Base-by-base conservation (phyloP, 1,284 basidiomycete species). In the Microbotryum intermedium region DNA sequence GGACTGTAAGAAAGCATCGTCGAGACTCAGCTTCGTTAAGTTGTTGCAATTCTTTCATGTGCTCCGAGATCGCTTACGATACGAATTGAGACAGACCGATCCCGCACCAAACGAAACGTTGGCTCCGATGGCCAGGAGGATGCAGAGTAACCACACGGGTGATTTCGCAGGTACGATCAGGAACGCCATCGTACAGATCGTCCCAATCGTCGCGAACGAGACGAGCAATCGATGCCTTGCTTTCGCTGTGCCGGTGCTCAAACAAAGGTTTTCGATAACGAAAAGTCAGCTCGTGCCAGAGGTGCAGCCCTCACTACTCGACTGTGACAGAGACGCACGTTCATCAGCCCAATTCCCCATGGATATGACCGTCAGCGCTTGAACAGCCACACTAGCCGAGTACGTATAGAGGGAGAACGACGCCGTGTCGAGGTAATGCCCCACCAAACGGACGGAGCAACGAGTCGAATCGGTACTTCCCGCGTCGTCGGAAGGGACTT, bases 331-430 rank as follows among this genome's bases (percentile, higher is more conserved):
- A n/a, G 7, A 53, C 53, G 2, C 21, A 91, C 90, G 83, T 66
- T 87, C 82, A 74, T 95, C 88, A 2, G 91, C 91, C 57, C 91
- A 84, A 16, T 83, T 83, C 20, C 90, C 88, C 79, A 92, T 86
- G 11, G 89, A 90, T 62, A 94, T 90, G 51, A 95, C 90, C 0
- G 86, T 87, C 20, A 94, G 72, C 0, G 90, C 91, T 72, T 95
- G 92, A 0, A 91, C 73, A 0, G 84, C 84, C 0, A 95, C 91
- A 0, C 88, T 88, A 9, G 83, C 77, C 0, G 90, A 92, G 74
- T 89, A 88, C 30, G 55, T 59, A 44, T 62, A 48, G 16, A 70
- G 56, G 1, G 61, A 59, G 59, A 69, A 68, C 1, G 66, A 65
- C 11, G 69, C 69, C 3, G 62, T 64, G 18, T 70, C 67, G 23